phyloP scores from a whole-genome alignment of 345 rosid species.

The Linum lewisii region DNA sequence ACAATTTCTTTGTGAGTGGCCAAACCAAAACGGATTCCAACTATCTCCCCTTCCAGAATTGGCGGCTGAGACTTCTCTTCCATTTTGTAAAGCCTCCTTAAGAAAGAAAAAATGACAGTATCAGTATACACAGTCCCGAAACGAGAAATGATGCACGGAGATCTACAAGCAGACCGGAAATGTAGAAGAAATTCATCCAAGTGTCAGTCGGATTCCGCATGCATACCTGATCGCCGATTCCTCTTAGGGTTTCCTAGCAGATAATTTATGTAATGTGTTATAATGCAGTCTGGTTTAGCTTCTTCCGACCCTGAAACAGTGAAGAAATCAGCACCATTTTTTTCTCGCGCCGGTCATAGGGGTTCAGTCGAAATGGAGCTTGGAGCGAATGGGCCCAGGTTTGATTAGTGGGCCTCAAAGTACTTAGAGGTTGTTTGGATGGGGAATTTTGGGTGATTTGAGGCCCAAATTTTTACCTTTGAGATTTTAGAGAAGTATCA shows the following conservation, averaged over 20 bases:
- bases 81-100: conserved; percentile 23
- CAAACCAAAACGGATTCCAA: conserved; percentile 62
- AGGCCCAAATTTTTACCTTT: no score
- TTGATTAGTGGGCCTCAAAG: no score
- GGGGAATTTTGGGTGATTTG: no score
- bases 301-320: neutral
- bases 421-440: no score
- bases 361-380: no score
- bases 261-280: no score
- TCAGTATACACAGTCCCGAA: neutral
- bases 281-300: no score
- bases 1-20: conserved; percentile 64
- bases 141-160: neutral
- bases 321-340: neutral
- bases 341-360: no score
- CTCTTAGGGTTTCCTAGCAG: neutral
- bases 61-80: conserved; percentile 37
- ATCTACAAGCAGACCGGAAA: neutral
- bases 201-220: neutral
- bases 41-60: conserved; percentile 51
- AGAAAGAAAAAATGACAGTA: neutral
- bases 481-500: no score
- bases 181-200: neutral
- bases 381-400: no score
- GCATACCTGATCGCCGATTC: neutral